Conservation (phyloP, 345 rosid species). For the Brassica nigra region DNA sequence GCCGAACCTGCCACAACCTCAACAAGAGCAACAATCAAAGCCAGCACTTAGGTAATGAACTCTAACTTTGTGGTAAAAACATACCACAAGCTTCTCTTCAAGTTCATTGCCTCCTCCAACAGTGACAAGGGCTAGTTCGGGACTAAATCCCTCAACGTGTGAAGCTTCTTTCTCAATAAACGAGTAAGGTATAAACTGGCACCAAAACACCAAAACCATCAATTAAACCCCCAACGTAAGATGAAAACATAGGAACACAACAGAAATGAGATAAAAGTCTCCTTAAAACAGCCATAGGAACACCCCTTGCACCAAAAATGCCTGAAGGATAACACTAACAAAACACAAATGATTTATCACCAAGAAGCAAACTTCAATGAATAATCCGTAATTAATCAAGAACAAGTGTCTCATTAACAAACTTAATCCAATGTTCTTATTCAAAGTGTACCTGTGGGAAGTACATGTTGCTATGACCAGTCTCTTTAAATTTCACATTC, state of each 20-base stretch:
- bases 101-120: constrained; percentile 96
- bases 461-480: constrained; percentile 94
- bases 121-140: constrained; percentile 86
- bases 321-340: not conserved
- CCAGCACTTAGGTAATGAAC: constrained; percentile 54
- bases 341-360: not conserved
- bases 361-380: not conserved
- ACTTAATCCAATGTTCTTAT: not conserved
- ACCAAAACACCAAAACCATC: constrained; percentile 24
- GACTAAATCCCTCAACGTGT: constrained; percentile 94
- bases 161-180: constrained; percentile 98
- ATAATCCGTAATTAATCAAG: not conserved
- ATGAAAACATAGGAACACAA: constrained; percentile 6
- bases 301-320: not conserved
- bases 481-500: constrained; percentile 92
- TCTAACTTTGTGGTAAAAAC: constrained; percentile 19
- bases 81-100: constrained; percentile 97
- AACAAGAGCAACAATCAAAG: constrained; percentile 54
- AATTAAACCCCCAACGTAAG: not conserved
- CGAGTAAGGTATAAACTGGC: constrained; percentile 91
- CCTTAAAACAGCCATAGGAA: no score
- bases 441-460: constrained; percentile 75
- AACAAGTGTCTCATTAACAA: not conserved
- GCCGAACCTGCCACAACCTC: constrained; percentile 91
- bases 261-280: no score